Evolutionary conservation across 1,139 yeast species (phyloP).

Genomic region (Schwanniomyces etchellsii): DNA sequence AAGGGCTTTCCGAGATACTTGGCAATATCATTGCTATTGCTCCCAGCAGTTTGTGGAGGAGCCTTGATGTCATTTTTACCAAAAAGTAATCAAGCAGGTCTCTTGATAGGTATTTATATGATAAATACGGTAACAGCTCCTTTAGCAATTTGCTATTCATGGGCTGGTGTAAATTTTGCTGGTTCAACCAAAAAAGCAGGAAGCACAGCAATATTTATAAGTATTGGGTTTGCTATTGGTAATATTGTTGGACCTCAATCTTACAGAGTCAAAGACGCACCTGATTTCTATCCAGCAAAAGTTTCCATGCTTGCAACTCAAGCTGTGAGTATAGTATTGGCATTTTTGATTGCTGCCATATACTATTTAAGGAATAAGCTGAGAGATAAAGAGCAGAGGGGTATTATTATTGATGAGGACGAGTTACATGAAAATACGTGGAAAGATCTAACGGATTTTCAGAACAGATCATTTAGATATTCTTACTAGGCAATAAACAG

Average conservation of each 20-base stretch:
- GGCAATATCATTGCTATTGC: not conserved
- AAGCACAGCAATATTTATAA: constrained; percentile 1
- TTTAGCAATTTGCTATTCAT: constrained; percentile 10
- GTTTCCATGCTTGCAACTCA: constrained; percentile 6
- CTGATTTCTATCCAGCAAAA: constrained; percentile 6
- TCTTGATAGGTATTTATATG: constrained; percentile 11
- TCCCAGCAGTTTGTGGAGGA: not conserved
- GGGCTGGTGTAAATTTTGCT: constrained; percentile 11
- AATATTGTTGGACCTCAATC: constrained; percentile 27
- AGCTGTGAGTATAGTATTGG: constrained; percentile 2
- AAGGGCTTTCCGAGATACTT: not conserved
- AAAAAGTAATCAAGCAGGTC: constrained; percentile 4
- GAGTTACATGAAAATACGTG: not conserved
- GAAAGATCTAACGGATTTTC: constrained; percentile 9
- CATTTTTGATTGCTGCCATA: constrained; percentile 1
- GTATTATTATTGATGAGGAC: not conserved
- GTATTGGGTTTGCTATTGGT: constrained; percentile 20
- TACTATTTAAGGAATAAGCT: not conserved
- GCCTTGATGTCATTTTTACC: constrained; percentile 6
- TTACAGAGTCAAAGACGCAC: constrained; percentile 18
- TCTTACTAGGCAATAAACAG: constrained; percentile 4
- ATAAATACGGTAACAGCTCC: constrained; percentile 10
- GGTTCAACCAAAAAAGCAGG: constrained; percentile 11
- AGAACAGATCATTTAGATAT: constrained; percentile 8
- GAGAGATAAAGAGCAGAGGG: constrained; percentile 1